Evolutionary conservation across 345 rosid genomes (phyloP), one percentile per base, ranked within the genome.

Genomic region (Leavenworthia alabamica): DNA sequence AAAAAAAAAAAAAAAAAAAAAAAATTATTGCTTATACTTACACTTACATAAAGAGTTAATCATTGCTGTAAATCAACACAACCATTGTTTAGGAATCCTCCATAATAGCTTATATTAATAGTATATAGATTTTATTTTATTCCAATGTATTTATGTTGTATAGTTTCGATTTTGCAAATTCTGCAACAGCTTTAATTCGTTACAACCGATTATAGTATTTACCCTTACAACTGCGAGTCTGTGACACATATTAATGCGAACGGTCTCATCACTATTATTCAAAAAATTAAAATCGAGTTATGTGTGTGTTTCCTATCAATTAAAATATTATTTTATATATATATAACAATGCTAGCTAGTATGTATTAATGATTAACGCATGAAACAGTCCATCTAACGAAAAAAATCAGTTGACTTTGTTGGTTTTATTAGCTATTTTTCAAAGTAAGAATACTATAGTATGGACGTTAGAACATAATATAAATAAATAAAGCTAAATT

Each of bases 231-330:
- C 64, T 37, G 49, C n/a, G 17, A 57, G 43, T 67, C 57, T 47
- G 71, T 48, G 72, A 48, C 43, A 13, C 22, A 66, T 36, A 46
- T 66, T 56, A 66, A 56, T 66, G 64, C 57, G 56, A 29, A 40
- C 33, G 58, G 52, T 57, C 51, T 49, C 17, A 3, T 22, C 41
- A 20, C 31, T 27, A 37, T 37, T 54, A 24, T 53, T 26, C 39
- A 8, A 56, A 23, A 36, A 46, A n/a, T 46, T 16, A 7, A 23
- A 15, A 12, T 35, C 27, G 13, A 55, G 11, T 19, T 12, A 14
- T n/a, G n/a, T 23, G 6, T 8, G n/a, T 41, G n/a, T 19, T 24
- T 24, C 27, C 2, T 20, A 19, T 8, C 8, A 9, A 24, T 15
- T n/a, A 13, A 20, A 42, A 23, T 15, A 3, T 0, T 10, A 15